Conservation (phyloP, 2,329 filamentous ascomycete species). For the Penicillium brevicompactum region DNA sequence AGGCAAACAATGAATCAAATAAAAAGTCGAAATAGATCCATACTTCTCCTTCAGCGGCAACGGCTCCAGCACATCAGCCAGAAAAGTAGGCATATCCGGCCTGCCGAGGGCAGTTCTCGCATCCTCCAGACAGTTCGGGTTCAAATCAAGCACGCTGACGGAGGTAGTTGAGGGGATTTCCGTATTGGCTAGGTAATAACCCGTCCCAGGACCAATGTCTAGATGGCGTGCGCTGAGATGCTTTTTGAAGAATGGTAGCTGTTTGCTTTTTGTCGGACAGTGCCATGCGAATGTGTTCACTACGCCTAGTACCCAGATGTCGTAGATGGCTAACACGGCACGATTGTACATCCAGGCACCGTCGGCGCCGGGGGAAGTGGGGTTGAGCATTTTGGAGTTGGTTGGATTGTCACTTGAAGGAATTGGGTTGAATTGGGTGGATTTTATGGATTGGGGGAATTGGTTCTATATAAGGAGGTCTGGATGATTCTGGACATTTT, state of each 20-base stretch:
- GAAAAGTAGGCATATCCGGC: not conserved
- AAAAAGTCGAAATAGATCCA: constrained; percentile 2
- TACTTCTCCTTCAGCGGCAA: not conserved
- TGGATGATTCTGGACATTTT: not conserved
- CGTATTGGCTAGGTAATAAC: not conserved
- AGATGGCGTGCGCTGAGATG: constrained; percentile 15
- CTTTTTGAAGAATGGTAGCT: constrained; percentile 29
- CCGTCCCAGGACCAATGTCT: not conserved
- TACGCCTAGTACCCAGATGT: constrained; percentile 8
- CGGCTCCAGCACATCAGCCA: not conserved
- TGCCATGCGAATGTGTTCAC: constrained; percentile 29
- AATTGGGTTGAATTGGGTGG: not conserved
- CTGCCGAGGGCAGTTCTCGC: not conserved
- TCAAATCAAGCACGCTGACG: not conserved
- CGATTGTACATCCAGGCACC: not conserved
- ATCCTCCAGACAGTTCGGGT: not conserved
- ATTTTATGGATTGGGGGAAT: not conserved
- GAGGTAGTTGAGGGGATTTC: not conserved
- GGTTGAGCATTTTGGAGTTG: not conserved
- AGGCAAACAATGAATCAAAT: not conserved
- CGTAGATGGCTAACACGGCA: not conserved
- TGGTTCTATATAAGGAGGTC: not conserved
- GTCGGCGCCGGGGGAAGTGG: not conserved
- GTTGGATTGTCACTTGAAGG: not conserved
- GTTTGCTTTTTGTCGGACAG: constrained; percentile 21